Percentiles rank a stretch among this genome's conserved stretches.
Conservation (phyloP, 2,329 filamentous ascomycete genomes). For the Diplocarpon rosae region DNA sequence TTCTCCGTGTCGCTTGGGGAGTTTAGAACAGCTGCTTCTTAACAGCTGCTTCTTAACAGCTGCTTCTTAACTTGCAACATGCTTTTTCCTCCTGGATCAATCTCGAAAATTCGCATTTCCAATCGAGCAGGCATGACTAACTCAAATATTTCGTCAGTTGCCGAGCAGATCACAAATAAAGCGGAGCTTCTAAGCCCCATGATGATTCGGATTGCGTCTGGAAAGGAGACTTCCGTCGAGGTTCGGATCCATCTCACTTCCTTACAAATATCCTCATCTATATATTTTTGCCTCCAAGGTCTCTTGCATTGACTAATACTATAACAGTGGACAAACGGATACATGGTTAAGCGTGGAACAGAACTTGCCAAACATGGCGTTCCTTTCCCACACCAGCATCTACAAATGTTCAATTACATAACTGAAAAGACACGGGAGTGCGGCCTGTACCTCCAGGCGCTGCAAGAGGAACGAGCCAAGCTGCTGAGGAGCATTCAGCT, state of each 20-base stretch:
- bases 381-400: not conserved
- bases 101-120: no score
- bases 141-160: not conserved
- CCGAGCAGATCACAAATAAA: not conserved
- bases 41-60: no score
- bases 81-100: no score
- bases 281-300: not conserved
- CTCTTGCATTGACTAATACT: not conserved
- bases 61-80: no score
- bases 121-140: no score
- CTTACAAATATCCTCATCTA: no score
- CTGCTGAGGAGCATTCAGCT: no score
- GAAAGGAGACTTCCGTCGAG: not conserved
- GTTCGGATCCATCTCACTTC: not conserved
- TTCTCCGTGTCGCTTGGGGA: no score
- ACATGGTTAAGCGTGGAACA: not conserved
- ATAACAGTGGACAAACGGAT: not conserved
- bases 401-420: not conserved
- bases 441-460: no score
- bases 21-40: no score
- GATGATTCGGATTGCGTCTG: not conserved
- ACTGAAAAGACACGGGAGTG: no score
- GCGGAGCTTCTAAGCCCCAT: not conserved
- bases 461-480: no score
- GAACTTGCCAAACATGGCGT: not conserved